Base-by-base conservation (phyloP, 306 rosid species). In the Luffa aegyptiaca region DNA sequence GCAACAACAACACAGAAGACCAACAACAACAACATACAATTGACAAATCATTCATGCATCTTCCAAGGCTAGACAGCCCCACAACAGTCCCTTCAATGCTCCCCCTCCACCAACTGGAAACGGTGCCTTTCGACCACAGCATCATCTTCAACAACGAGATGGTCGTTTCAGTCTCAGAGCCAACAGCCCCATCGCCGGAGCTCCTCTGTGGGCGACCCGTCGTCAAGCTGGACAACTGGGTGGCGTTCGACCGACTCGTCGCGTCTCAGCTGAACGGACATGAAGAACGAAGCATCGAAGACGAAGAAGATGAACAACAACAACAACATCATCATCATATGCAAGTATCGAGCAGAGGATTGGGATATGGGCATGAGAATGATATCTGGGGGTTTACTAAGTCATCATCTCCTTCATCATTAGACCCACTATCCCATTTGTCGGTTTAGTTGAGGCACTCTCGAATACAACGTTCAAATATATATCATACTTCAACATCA, bases 361-460 rank as follows among this genome's bases (percentile, higher is more conserved):
- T 75, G 26, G 82, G 77, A 80, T 86, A 80, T 80, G 77, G 56
- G 41, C 81, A 36, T 51, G 87, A 81, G 41, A 82, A 84, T 16
- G 89, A 86, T 82, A 75, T 86, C 0, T 88, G 91, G 89, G 80
- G 77, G 55, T 88, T 86, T 81, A 73, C 87, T 3, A 86, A 83
- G 76, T 82, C 86, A 13, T 51, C 88, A 14, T 68, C 90, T 35
- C 75, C 83, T 26, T 80, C 89, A 5, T 80, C 91, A 18, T 80
- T 88, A 16, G 91, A 88, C 73, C 91, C 91, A 37, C 82, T 88
- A 18, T 88, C 86, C 85, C 91, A 88, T 81, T 81, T 88, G 88
- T 88, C 91, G 36, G 91, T 88, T 79, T 88, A 75, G 71, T 20
- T 51, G 83, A 71, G 75, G 81, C 84, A 71, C 80, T 44, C 65